Evolutionary conservation across 2,329 filamentous ascomycete genomes (phyloP).

Genomic region (Aspergillus fischeri): DNA sequence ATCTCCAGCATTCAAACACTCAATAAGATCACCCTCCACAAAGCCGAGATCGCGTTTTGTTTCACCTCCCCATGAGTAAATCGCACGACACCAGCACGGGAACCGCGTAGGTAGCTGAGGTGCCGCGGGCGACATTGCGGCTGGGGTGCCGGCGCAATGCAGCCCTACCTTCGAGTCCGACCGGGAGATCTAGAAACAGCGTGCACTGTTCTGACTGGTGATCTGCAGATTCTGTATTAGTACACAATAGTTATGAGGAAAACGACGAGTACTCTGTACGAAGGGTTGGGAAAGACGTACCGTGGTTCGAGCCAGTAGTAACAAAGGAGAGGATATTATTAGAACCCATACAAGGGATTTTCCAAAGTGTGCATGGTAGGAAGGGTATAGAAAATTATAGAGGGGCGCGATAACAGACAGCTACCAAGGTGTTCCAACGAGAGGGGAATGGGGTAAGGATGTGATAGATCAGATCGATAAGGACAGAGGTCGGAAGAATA

Average conservation of each 20-base stretch:
- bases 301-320: not conserved
- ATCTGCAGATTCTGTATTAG: not conserved
- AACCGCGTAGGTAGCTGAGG: constrained; percentile 67
- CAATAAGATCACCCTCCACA: constrained; percentile 94
- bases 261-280: not conserved
- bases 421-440: not conserved
- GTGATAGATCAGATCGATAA: constrained; percentile 4
- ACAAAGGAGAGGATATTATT: constrained; percentile 6
- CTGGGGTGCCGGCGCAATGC: not conserved
- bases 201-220: not conserved
- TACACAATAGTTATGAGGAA: not conserved
- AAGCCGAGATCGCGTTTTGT: constrained; percentile 94
- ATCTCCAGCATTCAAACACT: constrained; percentile 96
- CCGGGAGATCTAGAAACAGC: not conserved
- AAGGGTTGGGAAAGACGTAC: not conserved
- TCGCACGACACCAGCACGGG: constrained; percentile 85
- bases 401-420: not conserved
- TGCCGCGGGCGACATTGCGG: constrained; percentile 43
- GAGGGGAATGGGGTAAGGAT: constrained; percentile 8
- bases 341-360: constrained; percentile 3
- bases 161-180: not conserved
- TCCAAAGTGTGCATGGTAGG: constrained; percentile 3
- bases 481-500: constrained; percentile 3
- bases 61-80: constrained; percentile 94
- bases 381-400: not conserved